These are phyloP conservation scores for Cladosporium sp. DNA, from an alignment of 2,329 filamentous ascomycete genomes.

Conservation along the genomic window DNA sequence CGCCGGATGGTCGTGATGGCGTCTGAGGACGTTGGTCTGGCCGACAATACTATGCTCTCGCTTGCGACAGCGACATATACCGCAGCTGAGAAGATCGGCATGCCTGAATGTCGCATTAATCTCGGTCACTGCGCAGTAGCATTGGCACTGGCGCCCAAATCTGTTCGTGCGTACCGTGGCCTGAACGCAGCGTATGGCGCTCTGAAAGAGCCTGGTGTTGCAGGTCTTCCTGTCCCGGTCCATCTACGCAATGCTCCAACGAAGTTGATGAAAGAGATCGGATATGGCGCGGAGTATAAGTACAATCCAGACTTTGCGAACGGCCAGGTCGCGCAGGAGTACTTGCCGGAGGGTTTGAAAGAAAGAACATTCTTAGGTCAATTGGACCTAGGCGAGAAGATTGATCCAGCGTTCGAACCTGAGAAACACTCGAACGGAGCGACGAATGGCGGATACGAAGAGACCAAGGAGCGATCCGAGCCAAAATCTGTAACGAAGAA, in stretches of 20 bases:
- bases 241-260: constrained; percentile 93
- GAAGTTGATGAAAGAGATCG: constrained; percentile 86
- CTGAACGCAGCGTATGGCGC: constrained; percentile 78
- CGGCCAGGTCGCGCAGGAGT: constrained; percentile 81
- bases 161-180: constrained; percentile 79
- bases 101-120: constrained; percentile 92
- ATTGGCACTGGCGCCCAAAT: constrained; percentile 78
- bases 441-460: constrained; percentile 25
- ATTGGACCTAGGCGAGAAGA: constrained; percentile 71
- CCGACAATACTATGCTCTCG: constrained; percentile 78
- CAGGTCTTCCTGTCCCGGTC: constrained; percentile 76
- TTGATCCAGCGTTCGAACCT: constrained; percentile 59
- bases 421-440: constrained; percentile 26
- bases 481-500: not conserved
- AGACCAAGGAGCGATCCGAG: constrained; percentile 19
- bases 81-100: constrained; percentile 87
- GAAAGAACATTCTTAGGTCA: constrained; percentile 77
- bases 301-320: constrained; percentile 90
- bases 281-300: constrained; percentile 89
- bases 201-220: constrained; percentile 78
- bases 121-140: constrained; percentile 85
- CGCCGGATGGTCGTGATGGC: constrained; percentile 92
- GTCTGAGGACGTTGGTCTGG: constrained; percentile 88
- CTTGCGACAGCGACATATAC: constrained; percentile 84
- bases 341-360: constrained; percentile 75